A percentile compares a stretch with the other conserved stretches of the same genome.
phyloP scores from a whole-genome alignment of 148 eudicot genomes.

The Hydrangea macrophylla region DNA sequence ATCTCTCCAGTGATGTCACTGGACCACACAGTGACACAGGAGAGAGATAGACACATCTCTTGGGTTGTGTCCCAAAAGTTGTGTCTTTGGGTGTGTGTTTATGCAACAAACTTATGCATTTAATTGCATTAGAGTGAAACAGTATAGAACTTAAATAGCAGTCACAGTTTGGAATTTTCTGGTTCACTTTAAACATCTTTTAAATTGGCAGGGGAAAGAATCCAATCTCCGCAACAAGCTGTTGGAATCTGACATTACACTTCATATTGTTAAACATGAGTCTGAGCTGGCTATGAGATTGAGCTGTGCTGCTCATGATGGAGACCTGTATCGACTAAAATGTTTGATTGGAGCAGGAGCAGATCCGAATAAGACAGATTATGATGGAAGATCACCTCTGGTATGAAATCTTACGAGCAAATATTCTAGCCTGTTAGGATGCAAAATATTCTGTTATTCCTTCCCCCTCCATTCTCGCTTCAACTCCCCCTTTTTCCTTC shows the following conservation, averaged over 20 bases:
- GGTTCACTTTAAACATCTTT: neutral
- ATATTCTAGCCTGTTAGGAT: neutral
- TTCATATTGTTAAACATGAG: slow-evolving; percentile 33
- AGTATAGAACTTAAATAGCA: no score
- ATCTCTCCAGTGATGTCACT: no score
- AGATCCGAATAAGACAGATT: slow-evolving; percentile 30
- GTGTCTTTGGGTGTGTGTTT: no score
- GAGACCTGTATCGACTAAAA: slow-evolving; percentile 27
- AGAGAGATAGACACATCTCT: no score
- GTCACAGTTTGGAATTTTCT: neutral
- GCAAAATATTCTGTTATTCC: neutral
- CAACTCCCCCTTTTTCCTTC: no score
- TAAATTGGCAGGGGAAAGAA: slow-evolving; percentile 22
- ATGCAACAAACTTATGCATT: neutral
- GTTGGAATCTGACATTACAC: slow-evolving; percentile 26
- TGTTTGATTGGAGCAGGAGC: slow-evolving; percentile 36
- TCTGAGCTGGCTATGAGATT: slow-evolving; percentile 29
- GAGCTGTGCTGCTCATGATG: slow-evolving; percentile 37
- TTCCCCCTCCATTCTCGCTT: neutral
- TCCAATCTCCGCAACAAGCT: slow-evolving; percentile 17
- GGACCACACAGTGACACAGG: no score
- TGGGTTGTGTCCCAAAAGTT: no score
- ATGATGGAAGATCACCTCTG: slow-evolving; percentile 40
- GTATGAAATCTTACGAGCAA: slow-evolving; percentile 14
- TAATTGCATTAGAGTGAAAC: neutral